A percentile compares a stretch with the other conserved stretches of the same genome.
Evolutionary conservation across 225 moss, liverwort and hornwort genomes (phyloP).

Genomic region (Bryum argenteum): DNA sequence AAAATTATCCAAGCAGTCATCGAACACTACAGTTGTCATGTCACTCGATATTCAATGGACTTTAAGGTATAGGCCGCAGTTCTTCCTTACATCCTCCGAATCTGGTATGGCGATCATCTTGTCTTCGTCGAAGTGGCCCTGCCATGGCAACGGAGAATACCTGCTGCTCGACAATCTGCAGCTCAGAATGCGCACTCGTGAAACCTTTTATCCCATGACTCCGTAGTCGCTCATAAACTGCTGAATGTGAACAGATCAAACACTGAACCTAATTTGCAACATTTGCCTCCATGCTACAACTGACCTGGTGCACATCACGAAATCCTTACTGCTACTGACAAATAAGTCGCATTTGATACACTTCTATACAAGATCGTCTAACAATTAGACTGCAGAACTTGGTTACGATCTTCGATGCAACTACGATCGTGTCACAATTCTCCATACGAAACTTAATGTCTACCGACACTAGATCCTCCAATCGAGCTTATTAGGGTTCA

Average conservation of each 20-base stretch:
- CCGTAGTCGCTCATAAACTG: too few relatives aligned
- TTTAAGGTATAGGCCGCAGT: not conserved
- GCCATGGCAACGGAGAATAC: slow-evolving; percentile 93
- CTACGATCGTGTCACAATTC: too few relatives aligned
- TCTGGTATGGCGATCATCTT: slow-evolving; percentile 61
- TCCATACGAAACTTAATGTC: too few relatives aligned
- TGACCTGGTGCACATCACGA: slow-evolving; percentile 6
- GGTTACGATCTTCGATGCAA: too few relatives aligned
- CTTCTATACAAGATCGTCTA: too few relatives aligned
- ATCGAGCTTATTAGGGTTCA: too few relatives aligned
- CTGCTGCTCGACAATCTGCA: slow-evolving; percentile 71
- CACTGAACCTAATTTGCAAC: not conserved
- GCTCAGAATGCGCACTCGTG: slow-evolving; percentile 23
- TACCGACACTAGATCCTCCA: too few relatives aligned
- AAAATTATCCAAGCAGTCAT: slow-evolving; percentile 3
- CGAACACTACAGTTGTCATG: not conserved
- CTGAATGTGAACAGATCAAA: not conserved
- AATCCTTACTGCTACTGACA: slow-evolving; percentile 21
- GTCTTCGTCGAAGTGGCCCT: slow-evolving; percentile 87
- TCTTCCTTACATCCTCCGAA: slow-evolving; percentile 73
- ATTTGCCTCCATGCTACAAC: slow-evolving; percentile 9
- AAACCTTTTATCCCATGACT: not conserved
- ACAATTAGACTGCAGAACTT: too few relatives aligned
- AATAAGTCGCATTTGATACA: too few relatives aligned
- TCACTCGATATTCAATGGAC: slow-evolving; percentile 15